Conservation (phyloP, 202 grass and related monocot genomes). For the Panicum virgatum region DNA sequence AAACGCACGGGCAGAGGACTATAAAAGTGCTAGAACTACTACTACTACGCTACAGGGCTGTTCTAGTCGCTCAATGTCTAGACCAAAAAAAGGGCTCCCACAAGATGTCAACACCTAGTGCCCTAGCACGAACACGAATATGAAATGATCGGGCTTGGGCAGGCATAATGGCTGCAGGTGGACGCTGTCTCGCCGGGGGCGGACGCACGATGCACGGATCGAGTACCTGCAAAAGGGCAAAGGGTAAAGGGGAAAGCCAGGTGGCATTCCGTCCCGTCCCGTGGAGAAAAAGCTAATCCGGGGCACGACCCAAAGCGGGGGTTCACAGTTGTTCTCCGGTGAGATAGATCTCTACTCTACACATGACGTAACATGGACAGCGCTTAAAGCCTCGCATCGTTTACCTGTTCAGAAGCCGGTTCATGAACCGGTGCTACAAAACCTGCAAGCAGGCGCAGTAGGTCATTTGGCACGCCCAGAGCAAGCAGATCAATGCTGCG, state of each 20-base stretch:
- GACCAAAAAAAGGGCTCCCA: neutral
- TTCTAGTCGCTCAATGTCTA: neutral
- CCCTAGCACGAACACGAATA: conserved; percentile 22
- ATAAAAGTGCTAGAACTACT: neutral
- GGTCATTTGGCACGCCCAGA: neutral
- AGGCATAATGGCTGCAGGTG: conserved; percentile 55
- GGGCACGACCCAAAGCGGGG: conserved; percentile 23
- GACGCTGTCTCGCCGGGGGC: conserved; percentile 28
- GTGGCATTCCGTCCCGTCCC: conserved; percentile 8
- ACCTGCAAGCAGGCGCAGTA: neutral
- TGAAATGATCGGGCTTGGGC: conserved; percentile 31
- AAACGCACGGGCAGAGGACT: conserved; percentile 31
- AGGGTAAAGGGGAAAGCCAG: neutral
- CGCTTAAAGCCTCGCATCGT: conserved; percentile 26
- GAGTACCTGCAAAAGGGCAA: conserved; percentile 41
- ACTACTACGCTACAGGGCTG: neutral
- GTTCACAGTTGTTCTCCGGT: conserved; percentile 20
- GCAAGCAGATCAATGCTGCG: neutral
- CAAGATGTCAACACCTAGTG: conserved; percentile 40
- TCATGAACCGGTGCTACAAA: neutral
- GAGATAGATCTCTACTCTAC: conserved; percentile 10
- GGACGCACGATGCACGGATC: conserved; percentile 35
- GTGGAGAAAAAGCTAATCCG: conserved; percentile 34
- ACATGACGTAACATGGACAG: conserved; percentile 35
- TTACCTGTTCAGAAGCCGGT: conserved; percentile 32